Evolutionary conservation across 345 rosid genomes (phyloP).

Genomic region (Cochlearia excelsa): DNA sequence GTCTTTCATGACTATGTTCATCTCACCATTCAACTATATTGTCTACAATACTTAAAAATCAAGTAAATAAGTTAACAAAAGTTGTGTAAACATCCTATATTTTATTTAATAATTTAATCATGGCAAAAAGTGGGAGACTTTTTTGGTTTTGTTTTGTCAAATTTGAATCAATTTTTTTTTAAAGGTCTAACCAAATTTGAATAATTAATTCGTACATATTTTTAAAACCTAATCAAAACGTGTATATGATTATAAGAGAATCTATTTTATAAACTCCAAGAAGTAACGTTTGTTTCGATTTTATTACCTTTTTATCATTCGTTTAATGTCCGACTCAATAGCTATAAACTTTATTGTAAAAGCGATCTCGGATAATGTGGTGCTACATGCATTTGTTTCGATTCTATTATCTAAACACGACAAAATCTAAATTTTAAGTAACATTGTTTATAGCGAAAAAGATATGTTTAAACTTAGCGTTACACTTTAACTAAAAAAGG

Average conservation of each 20-base stretch:
- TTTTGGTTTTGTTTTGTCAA: slow-evolving; percentile 20
- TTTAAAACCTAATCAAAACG: not conserved
- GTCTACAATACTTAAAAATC: not conserved
- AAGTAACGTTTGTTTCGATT: not conserved
- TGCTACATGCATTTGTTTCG: no score
- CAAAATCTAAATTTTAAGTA: no score
- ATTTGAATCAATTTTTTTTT: not conserved
- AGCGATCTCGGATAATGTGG: no score
- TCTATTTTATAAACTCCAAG: not conserved
- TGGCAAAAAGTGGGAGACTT: slow-evolving; percentile 17
- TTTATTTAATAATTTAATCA: slow-evolving; percentile 2
- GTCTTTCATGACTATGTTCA: slow-evolving; percentile 32
- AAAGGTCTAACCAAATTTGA: not conserved
- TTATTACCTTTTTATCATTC: not conserved
- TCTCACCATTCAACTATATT: slow-evolving; percentile 33
- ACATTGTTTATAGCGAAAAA: no score
- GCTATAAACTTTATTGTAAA: no score
- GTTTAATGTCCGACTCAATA: no score
- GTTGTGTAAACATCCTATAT: slow-evolving; percentile 19
- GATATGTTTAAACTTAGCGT: no score
- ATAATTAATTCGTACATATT: not conserved
- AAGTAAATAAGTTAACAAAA: no score
- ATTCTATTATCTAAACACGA: no score
- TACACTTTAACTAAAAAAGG: no score
- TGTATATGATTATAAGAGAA: not conserved